A percentile compares a stretch with the other conserved stretches of the same genome.
phyloP scores from a whole-genome alignment of 2,329 filamentous ascomycete species.

The Cercospora sesami region DNA sequence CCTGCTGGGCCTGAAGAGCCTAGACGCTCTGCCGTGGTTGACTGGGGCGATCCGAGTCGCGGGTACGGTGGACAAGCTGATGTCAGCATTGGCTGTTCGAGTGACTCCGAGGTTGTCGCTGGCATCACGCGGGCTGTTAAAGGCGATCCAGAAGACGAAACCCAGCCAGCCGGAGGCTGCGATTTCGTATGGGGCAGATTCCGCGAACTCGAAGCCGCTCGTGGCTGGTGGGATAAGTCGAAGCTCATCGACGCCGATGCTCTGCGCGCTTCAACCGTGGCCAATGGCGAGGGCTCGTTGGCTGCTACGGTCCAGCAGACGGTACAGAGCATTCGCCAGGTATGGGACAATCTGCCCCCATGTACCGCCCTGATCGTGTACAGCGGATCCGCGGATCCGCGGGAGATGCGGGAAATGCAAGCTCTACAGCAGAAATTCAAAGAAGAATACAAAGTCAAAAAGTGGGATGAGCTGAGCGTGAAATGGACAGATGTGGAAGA shows the following conservation, averaged over 20 bases:
- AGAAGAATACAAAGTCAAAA: conserved; percentile 59
- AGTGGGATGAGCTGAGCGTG: conserved; percentile 63
- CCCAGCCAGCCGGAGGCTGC: conserved; percentile 54
- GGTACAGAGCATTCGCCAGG: conserved; percentile 51
- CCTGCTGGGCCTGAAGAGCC: conserved; percentile 43
- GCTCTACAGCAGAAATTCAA: conserved; percentile 57
- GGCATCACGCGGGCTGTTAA: conserved; percentile 56
- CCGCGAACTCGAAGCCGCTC: conserved; percentile 59
- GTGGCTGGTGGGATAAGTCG: conserved; percentile 61
- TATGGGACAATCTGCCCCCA: conserved; percentile 58
- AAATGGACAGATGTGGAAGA: conserved; percentile 66
- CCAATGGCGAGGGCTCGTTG: conserved; percentile 38
- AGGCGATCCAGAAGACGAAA: conserved; percentile 44
- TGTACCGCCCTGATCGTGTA: conserved; percentile 64
- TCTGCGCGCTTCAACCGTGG: conserved; percentile 32
- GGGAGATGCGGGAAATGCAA: conserved; percentile 58
- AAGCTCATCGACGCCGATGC: conserved; percentile 45
- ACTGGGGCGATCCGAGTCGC: conserved; percentile 79
- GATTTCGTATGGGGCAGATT: conserved; percentile 65
- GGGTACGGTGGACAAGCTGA: conserved; percentile 60
- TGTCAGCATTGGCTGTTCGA: conserved; percentile 57
- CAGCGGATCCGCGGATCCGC: conserved; percentile 63
- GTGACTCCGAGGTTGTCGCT: conserved; percentile 59
- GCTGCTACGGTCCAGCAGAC: conserved; percentile 52
- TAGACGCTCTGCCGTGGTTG: conserved; percentile 73